A percentile compares a stretch with the other conserved stretches of the same genome.
Conservation (phyloP, 176 grass and related monocot species). For the Oryza brachyantha region DNA sequence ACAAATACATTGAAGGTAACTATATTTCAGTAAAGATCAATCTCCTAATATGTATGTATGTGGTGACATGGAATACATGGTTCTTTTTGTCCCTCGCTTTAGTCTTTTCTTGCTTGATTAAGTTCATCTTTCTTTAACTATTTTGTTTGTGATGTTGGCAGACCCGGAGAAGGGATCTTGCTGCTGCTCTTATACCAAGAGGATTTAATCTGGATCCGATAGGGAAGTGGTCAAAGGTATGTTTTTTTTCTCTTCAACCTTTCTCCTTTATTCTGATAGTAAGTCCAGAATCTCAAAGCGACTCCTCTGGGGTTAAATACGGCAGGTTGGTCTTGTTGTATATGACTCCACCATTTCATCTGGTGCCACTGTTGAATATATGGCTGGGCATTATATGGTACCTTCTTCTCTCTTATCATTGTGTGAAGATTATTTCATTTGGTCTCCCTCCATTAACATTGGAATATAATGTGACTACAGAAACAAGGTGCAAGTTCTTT, state of each 20-base stretch:
- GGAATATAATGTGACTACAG: conserved; percentile 34
- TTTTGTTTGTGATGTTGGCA: conserved; percentile 21
- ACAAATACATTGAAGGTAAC: conserved; percentile 94
- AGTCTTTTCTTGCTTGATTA: neutral
- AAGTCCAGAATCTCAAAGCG: neutral
- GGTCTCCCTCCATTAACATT: neutral
- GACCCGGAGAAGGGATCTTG: conserved; percentile 96
- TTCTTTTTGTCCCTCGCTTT: neutral
- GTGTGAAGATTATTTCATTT: neutral
- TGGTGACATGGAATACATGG: neutral
- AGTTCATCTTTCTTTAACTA: neutral
- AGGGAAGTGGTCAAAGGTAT: conserved; percentile 99
- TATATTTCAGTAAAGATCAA: conserved; percentile 1
- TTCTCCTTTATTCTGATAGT: neutral
- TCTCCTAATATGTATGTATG: neutral
- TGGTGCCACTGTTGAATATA: conserved; percentile 96
- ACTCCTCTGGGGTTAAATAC: conserved; percentile 24
- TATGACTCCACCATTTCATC: conserved; percentile 90
- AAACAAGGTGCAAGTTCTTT: conserved; percentile 99
- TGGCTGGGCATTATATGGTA: conserved; percentile 99
- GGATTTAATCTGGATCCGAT: conserved; percentile 97
- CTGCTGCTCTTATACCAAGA: conserved; percentile 94
- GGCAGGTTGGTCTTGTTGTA: conserved; percentile 92
- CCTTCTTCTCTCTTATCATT: conserved; percentile 2
- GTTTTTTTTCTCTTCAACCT: conserved; percentile 11